Evolutionary conservation across 2,329 filamentous ascomycete genomes (phyloP).

Genomic region (Colletotrichum melonis): DNA sequence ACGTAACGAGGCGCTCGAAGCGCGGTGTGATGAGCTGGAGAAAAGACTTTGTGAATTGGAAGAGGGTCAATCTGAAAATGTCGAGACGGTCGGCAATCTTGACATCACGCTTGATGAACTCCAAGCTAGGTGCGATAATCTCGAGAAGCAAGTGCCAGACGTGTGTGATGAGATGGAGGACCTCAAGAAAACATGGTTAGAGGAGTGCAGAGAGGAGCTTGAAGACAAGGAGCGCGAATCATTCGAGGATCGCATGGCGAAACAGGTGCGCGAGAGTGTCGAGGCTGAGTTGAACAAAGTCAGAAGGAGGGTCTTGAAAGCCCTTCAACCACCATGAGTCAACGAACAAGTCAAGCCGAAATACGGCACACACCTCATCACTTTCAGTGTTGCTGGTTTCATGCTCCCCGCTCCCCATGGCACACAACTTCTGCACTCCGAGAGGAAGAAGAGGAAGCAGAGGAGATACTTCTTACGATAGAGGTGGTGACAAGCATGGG

Average conservation of each 20-base stretch:
- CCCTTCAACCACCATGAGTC: not conserved
- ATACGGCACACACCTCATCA: too few species aligned
- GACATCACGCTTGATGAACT: not conserved
- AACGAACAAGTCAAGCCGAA: not conserved
- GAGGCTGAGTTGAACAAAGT: not conserved
- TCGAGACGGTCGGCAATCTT: not conserved
- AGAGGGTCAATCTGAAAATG: not conserved
- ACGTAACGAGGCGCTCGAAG: not conserved
- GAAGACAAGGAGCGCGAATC: not conserved
- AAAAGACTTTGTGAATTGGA: not conserved
- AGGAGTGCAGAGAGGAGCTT: not conserved
- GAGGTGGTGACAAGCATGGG: too few species aligned
- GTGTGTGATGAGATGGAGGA: not conserved
- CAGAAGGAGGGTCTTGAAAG: not conserved
- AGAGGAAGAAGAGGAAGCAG: too few species aligned
- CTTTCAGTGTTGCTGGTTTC: too few species aligned
- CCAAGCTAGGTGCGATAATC: not conserved
- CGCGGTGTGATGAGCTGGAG: conserved; percentile 5
- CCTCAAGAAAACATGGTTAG: not conserved
- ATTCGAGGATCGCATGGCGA: not conserved
- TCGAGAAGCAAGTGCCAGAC: not conserved
- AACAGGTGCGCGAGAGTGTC: not conserved
- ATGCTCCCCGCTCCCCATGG: too few species aligned
- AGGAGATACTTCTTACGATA: too few species aligned
- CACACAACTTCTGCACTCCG: too few species aligned